Evolutionary conservation across 805 yeast species (phyloP).

Genomic region (Candida broadrunensis): DNA sequence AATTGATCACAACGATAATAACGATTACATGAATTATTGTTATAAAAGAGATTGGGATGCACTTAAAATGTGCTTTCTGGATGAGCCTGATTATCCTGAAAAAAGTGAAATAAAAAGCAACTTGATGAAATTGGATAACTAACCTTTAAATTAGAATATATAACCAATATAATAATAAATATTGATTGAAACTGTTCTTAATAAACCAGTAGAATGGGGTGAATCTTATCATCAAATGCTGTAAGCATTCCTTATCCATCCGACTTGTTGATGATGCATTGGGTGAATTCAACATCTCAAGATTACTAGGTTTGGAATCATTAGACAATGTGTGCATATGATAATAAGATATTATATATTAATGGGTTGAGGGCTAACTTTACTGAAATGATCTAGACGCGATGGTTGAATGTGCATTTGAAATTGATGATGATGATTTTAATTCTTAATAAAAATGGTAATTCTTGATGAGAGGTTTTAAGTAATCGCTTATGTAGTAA

Average conservation of each 20-base stretch:
- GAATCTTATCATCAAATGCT: conserved; percentile 67
- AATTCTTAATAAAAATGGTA: conserved; percentile 62
- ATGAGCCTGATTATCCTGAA: no score
- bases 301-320: conserved; percentile 10
- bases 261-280: conserved; percentile 46
- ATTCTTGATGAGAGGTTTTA: conserved; percentile 54
- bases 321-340: conserved; percentile 49
- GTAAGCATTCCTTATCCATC: conserved; percentile 69
- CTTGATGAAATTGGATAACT: no score
- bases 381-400: conserved; percentile 76
- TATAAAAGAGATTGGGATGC: no score
- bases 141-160: no score
- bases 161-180: no score
- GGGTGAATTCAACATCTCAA: conserved; percentile 38
- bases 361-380: conserved; percentile 67
- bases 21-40: no score
- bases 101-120: no score
- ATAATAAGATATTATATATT: conserved; percentile 49
- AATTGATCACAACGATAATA: no score
- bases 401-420: conserved; percentile 51
- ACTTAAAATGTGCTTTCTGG: no score
- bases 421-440: conserved; percentile 65
- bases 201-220: conserved; percentile 77
- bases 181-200: conserved; percentile 51
- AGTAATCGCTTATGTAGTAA: conserved; percentile 64